Conservation (phyloP, 495 filamentous ascomycete species). For the Neurospora cerealis region DNA sequence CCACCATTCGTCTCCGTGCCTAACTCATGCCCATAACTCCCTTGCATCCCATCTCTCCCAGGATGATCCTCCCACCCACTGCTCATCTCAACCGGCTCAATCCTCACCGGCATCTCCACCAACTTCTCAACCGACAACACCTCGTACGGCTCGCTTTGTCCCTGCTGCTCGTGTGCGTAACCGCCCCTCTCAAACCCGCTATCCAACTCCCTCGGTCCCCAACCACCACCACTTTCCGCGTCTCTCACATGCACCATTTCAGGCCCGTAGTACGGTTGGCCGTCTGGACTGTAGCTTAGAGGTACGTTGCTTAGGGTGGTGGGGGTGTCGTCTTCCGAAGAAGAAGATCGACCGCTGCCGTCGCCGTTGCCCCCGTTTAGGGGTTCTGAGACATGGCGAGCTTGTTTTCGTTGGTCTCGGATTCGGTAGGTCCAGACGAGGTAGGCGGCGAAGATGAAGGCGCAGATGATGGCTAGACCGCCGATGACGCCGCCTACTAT, state of each 20-base stretch:
- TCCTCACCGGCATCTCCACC: neutral
- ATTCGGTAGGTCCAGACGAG: neutral
- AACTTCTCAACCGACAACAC: neutral
- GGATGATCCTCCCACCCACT: neutral
- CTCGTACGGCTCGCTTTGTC: neutral
- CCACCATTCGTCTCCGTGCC: neutral
- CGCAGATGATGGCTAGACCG: neutral
- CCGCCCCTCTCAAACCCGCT: neutral
- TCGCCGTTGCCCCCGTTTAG: neutral
- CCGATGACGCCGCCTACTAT: neutral
- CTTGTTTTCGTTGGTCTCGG: neutral
- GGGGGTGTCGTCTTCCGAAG: neutral
- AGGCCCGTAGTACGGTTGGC: neutral
- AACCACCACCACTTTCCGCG: neutral
- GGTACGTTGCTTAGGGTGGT: neutral
- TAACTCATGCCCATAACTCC: neutral
- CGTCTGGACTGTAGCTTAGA: neutral
- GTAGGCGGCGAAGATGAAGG: neutral
- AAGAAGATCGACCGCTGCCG: neutral
- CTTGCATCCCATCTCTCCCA: neutral
- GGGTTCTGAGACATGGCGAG: neutral
- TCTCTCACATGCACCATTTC: neutral
- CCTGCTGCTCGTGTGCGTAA: neutral
- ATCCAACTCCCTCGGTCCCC: neutral
- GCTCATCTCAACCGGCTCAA: neutral